phyloP scores from a whole-genome alignment of 2,329 filamentous ascomycete genomes.

The Pezicula radicicola region DNA sequence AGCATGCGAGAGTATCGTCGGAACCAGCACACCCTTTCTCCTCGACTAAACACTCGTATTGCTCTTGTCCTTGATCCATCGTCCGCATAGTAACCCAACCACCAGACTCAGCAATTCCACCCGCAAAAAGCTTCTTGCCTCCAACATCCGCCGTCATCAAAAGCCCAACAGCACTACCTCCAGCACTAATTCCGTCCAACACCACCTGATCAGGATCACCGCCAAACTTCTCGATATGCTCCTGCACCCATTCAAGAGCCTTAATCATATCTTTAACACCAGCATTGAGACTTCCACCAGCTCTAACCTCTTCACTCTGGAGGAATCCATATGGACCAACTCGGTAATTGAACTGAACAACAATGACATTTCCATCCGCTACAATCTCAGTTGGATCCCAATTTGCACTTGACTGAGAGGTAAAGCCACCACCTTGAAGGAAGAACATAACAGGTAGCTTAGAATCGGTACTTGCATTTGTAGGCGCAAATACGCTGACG shows the following conservation, averaged over 20 bases:
- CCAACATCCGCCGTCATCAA: constrained; percentile 20
- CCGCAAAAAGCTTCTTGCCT: constrained; percentile 7
- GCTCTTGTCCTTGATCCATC: constrained; percentile 31
- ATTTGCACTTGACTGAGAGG: constrained; percentile 41
- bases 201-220: constrained; percentile 40
- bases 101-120: constrained; percentile 26
- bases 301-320: constrained; percentile 47
- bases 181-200: constrained; percentile 40
- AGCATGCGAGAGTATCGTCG: constrained; percentile 29
- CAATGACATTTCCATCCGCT: constrained; percentile 43
- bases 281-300: constrained; percentile 54
- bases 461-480: constrained; percentile 32
- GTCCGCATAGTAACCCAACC: constrained; percentile 32
- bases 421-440: constrained; percentile 44
- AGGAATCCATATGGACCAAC: constrained; percentile 61
- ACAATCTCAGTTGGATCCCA: constrained; percentile 45
- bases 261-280: constrained; percentile 61
- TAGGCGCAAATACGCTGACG: constrained; percentile 38
- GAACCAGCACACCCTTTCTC: constrained; percentile 24
- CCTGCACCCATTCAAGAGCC: constrained; percentile 56
- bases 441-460: constrained; percentile 50
- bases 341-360: constrained; percentile 59
- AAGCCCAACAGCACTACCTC: constrained; percentile 35
- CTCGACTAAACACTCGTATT: constrained; percentile 31
- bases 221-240: constrained; percentile 46